These are phyloP conservation scores for Paramecium octaurelia DNA, from an alignment of 73 alveolate species.

Conservation along the genomic window DNA sequence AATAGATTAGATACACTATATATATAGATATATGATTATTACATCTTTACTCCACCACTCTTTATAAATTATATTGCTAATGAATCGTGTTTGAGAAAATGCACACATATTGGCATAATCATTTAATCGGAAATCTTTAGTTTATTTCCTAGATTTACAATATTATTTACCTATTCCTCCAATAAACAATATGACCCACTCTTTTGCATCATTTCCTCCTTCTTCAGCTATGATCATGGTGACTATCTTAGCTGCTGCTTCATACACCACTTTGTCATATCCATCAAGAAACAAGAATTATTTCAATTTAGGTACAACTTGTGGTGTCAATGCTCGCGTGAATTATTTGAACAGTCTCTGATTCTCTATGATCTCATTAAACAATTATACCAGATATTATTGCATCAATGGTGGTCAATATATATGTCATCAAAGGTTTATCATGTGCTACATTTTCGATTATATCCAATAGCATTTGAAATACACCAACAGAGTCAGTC, in stretches of 20 bases:
- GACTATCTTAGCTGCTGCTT: constrained; percentile 61
- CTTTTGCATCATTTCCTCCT: constrained; percentile 40
- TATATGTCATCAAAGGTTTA: constrained; percentile 34
- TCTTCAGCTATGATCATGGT: constrained; percentile 61
- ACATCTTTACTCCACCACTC: constrained; percentile 16
- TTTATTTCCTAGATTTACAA: background rate
- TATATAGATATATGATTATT: background rate
- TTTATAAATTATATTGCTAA: constrained; percentile 14
- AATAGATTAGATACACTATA: background rate
- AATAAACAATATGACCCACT: constrained; percentile 16
- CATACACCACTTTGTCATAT: constrained; percentile 52
- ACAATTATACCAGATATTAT: constrained; percentile 4
- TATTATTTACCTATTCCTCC: background rate
- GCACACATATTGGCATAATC: constrained; percentile 52
- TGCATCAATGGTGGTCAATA: background rate
- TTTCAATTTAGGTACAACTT: constrained; percentile 21
- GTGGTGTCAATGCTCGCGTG: constrained; percentile 15
- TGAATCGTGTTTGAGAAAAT: constrained; percentile 9
- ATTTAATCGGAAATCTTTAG: background rate
- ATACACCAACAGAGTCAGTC: constrained; percentile 40
- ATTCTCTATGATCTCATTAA: background rate
- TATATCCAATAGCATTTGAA: constrained; percentile 16
- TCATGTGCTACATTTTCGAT: constrained; percentile 20
- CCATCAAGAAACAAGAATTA: constrained; percentile 48
- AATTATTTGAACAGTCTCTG: constrained; percentile 3